Evolutionary conservation across 2,329 filamentous ascomycete species (phyloP), one percentile per base, ranked within the genome.

Genomic region (Colletotrichum camelliae): DNA sequence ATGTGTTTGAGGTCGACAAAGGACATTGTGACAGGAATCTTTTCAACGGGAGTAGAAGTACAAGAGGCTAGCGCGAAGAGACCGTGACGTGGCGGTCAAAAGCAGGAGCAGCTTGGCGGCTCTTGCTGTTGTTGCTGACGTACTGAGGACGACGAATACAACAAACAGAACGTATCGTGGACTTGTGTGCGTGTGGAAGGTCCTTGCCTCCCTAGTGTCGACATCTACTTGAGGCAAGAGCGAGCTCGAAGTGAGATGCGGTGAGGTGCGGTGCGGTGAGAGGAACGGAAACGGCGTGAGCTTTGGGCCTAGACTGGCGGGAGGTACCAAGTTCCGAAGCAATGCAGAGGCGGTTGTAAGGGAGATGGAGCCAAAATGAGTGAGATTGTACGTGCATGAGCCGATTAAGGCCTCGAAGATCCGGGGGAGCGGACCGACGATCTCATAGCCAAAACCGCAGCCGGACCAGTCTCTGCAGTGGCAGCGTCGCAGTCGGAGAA

Each of bases 1-100:
- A 90, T 86, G 74, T 85, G 86, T 78, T 89, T 89, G 77, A 90
- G 86, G 62, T 73, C 69, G 31, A 76, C 70, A 33, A 79, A 74
- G 43, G 78, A 76, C 73, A 80, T 79, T 70, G 66, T 37, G 74
- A 68, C 35, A 29, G 29, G 60, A 74, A 33, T 24, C 43, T 52
- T 4, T 5, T 67, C 70, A 60, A 64, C 52, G 37, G 55, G 29
- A 52, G n/a, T 39, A 62, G 29, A 62, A 13, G 24, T 69, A 69
- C 39, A 68, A 39, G n/a, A 29, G 43, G 58, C 58, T 62, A 62
- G 39, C 60, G 21, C 33, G 27, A 58, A 35, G 35, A 39, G 18
- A 37, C 39, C 13, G 18, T 52, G 43, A 52, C 43, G 43, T 52
- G 29, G 24, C 24, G 24, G 35, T 27, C 67, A 69, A 27, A 55